Evolutionary conservation across 176 grass and related monocot species (phyloP).

Genomic region (Avena eriantha): DNA sequence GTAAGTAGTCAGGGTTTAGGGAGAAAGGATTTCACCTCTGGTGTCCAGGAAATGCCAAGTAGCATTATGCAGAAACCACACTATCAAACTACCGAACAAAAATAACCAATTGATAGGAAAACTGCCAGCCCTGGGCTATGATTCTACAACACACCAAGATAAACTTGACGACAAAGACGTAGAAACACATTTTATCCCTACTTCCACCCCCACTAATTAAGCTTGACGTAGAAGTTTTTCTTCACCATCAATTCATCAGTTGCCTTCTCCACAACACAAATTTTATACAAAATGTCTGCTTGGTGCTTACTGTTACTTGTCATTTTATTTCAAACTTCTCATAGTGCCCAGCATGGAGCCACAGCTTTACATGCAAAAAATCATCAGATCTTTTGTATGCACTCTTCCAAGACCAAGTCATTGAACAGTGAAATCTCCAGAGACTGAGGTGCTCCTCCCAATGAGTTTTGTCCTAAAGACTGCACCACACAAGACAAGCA

Average conservation of each 20-base stretch:
- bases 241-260: neutral
- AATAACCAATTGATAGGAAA: neutral
- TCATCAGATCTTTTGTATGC: constrained; percentile 11
- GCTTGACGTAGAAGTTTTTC: neutral
- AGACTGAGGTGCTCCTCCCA: neutral
- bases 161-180: neutral
- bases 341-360: neutral
- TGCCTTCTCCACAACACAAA: neutral
- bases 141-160: neutral
- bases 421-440: constrained; percentile 9
- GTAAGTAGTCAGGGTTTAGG: neutral
- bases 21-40: neutral
- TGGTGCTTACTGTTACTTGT: neutral
- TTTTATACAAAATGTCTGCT: neutral
- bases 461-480: neutral
- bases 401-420: neutral
- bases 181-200: neutral
- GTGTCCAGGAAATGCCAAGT: constrained; percentile 3
- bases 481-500: neutral
- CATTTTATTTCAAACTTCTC: neutral
- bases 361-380: neutral
- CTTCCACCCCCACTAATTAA: neutral
- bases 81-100: neutral
- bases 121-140: neutral
- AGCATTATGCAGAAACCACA: neutral